phyloP scores from a whole-genome alignment of 768 basidiomycete species.

The Naganishia onofrii region DNA sequence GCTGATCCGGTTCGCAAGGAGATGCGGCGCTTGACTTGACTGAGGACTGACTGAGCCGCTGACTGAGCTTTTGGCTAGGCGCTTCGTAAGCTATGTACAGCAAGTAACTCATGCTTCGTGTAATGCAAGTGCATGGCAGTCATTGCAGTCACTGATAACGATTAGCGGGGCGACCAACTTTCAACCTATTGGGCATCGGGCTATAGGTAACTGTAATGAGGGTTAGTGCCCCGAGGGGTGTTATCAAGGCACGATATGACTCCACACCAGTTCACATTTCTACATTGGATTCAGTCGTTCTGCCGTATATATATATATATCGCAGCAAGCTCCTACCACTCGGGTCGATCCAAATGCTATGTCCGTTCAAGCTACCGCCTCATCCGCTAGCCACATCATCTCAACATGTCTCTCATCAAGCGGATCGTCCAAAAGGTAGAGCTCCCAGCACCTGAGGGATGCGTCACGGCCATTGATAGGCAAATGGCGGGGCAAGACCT shows the following conservation, averaged over 20 bases:
- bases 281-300: neutral
- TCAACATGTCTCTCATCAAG: conserved; percentile 12
- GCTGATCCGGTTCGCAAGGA: neutral
- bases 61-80: neutral
- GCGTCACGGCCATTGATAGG: conserved; percentile 9
- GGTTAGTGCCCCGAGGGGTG: neutral
- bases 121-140: neutral
- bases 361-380: neutral
- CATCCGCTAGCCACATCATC: neutral
- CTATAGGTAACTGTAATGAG: neutral
- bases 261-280: neutral
- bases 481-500: conserved; percentile 65
- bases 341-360: neutral
- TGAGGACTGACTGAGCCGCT: neutral
- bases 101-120: too few species aligned
- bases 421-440: conserved; percentile 19
- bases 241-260: neutral
- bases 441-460: conserved; percentile 23
- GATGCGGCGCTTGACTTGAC: conserved; percentile 4
- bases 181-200: neutral
- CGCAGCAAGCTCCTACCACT: too few species aligned
- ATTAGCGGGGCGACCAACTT: neutral
- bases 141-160: neutral
- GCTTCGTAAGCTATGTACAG: too few species aligned
- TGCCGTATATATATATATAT: neutral